A percentile compares a stretch with the other conserved stretches of the same genome.
Conservation (phyloP, 1,284 basidiomycete genomes). For the Sanghuangporus baumii region DNA sequence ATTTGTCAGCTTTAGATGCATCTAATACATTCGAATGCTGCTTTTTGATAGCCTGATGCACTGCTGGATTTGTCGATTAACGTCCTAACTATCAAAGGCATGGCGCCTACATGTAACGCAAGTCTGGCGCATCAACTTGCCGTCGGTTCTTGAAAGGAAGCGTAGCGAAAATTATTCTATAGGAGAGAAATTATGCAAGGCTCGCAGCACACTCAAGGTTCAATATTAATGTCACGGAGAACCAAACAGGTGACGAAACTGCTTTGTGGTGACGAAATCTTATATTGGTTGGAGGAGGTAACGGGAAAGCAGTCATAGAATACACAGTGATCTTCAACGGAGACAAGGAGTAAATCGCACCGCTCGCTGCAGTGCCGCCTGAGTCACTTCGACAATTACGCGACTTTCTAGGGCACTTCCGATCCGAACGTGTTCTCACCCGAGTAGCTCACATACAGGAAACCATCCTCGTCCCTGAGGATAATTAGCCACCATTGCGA, state of each 20-base stretch:
- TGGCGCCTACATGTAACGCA: too few relatives aligned
- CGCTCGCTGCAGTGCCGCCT: neutral
- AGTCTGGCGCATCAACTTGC: too few relatives aligned
- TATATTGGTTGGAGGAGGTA: neutral
- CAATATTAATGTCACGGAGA: neutral
- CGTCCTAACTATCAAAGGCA: too few relatives aligned
- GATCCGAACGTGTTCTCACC: conserved; percentile 93
- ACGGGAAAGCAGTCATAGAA: conserved; percentile 8
- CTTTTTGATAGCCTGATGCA: too few relatives aligned
- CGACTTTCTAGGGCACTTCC: conserved; percentile 15
- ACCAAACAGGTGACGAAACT: neutral
- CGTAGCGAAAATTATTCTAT: too few relatives aligned
- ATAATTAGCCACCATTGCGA: conserved; percentile 22
- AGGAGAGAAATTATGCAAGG: too few relatives aligned
- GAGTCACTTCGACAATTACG: conserved; percentile 10
- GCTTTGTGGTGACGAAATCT: neutral
- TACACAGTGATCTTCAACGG: conserved; percentile 15
- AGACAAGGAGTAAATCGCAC: neutral
- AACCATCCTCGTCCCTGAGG: conserved; percentile 88
- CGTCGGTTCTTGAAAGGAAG: too few relatives aligned
- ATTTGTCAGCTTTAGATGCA: too few relatives aligned
- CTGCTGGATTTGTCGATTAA: too few relatives aligned
- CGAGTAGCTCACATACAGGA: conserved; percentile 94
- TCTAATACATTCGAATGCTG: too few relatives aligned
- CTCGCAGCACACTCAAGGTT: too few relatives aligned